A percentile compares a stretch with the other conserved stretches of the same genome.
These are phyloP conservation scores for Colletotrichum spaethianum DNA, from an alignment of 2,329 filamentous ascomycete species.

Conservation along the genomic window DNA sequence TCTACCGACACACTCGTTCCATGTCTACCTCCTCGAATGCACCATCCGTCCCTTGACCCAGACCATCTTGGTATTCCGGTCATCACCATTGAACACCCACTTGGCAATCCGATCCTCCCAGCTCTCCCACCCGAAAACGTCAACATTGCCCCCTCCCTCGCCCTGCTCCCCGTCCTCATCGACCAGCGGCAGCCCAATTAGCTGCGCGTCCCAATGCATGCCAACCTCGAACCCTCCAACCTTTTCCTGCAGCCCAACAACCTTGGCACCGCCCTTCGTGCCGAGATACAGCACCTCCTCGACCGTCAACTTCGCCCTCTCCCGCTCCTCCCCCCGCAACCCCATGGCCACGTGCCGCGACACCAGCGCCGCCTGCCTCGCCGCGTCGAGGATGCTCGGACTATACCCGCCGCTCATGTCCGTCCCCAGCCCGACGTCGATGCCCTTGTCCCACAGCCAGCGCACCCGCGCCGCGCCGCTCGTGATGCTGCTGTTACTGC, in stretches of 20 bases:
- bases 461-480: slow-evolving; percentile 85
- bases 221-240: slow-evolving; percentile 89
- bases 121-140: slow-evolving; percentile 92
- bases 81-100: slow-evolving; percentile 95
- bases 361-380: slow-evolving; percentile 84
- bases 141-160: slow-evolving; percentile 74
- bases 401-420: slow-evolving; percentile 93
- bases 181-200: slow-evolving; percentile 75
- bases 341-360: slow-evolving; percentile 79
- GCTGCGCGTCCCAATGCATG: slow-evolving; percentile 92
- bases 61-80: slow-evolving; percentile 88
- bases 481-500: slow-evolving; percentile 86
- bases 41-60: slow-evolving; percentile 92
- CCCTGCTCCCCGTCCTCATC: slow-evolving; percentile 56
- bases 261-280: slow-evolving; percentile 87
- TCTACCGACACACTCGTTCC: not conserved
- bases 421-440: slow-evolving; percentile 89
- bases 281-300: slow-evolving; percentile 90
- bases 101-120: slow-evolving; percentile 91
- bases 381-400: slow-evolving; percentile 85
- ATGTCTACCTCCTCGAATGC: slow-evolving; percentile 64
- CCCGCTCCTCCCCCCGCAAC: slow-evolving; percentile 53
- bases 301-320: slow-evolving; percentile 79
- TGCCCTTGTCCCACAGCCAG: slow-evolving; percentile 78
- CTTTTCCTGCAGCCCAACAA: slow-evolving; percentile 79